Base-by-base conservation (phyloP, 169 alveolate species). In the Ichthyophthirius multifiliis region DNA sequence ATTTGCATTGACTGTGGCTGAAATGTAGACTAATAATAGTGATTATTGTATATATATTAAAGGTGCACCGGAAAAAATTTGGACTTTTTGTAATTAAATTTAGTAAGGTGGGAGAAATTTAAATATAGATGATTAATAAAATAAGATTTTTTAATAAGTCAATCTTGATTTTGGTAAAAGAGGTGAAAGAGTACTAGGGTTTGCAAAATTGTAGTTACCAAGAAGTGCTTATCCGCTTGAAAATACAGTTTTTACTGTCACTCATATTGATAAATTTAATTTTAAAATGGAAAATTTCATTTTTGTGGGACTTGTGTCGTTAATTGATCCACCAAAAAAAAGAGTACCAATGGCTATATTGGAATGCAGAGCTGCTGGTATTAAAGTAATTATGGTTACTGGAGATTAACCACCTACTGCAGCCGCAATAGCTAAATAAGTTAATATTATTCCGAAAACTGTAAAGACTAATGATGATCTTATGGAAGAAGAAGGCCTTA, bases 371-470 rank as follows among this genome's bases (percentile, higher is more conserved):
- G 43, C 83, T 32, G 96, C 98, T 45, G 96, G 96, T 74, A 91
- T 94, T 15, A 94, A 95, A 87, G 98, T 93, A 62, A 77, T 92
- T 44, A 94, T 94, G 97, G 94, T 91, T 10, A 94, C 97, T 2
- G 96, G 95, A 43, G 98, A 92, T 85, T 86, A 94, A 76, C 93
- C 94, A 4, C 89, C 91, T 32, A 94, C 96, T 9, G 96, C 98
- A 10, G 95, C 94, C 18, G 93, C 96, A 1, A 94, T 94, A 32
- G 96, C 98, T 41, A 85, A 88, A 48, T 88, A 89, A 83, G 94
- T 90, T 1, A 79, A 79, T 10, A 79, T 79, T 0, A 65, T 79
- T 18, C 76, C 86, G 1, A 9, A 10, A 2, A 15, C 2, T 34
- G 62, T 46, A 23, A 80, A 80, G 41, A 80, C 86, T 46, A 67